These are phyloP conservation scores for Mucuna pruriens DNA, from an alignment of 306 rosid species.

Conservation along the genomic window DNA sequence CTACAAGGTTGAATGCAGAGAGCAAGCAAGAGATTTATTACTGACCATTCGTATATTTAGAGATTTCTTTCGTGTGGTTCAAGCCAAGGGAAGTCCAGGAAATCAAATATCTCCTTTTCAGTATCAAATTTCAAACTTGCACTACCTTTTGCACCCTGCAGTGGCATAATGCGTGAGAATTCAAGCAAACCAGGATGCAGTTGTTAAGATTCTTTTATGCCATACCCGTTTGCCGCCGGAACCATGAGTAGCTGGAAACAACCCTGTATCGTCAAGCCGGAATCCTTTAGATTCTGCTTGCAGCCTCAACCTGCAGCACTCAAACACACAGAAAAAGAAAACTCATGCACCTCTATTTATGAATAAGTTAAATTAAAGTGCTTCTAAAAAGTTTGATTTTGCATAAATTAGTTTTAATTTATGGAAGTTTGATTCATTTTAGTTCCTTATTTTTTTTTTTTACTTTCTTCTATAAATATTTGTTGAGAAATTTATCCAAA, in stretches of 20 bases:
- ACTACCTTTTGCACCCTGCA: constrained; percentile 74
- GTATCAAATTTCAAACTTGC: constrained; percentile 75
- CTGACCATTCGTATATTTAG: constrained; percentile 37
- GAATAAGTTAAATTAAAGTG: not conserved
- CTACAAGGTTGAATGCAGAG: constrained; percentile 1
- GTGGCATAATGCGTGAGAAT: not conserved
- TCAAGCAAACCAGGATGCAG: constrained; percentile 9
- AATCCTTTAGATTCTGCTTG: constrained; percentile 92
- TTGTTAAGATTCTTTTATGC: not conserved
- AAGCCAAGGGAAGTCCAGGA: constrained; percentile 87
- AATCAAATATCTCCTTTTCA: constrained; percentile 83
- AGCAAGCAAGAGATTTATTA: constrained; percentile 13
- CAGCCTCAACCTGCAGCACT: constrained; percentile 78
- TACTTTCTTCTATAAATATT: not conserved
- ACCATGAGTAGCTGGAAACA: constrained; percentile 74
- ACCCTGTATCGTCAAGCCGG: constrained; percentile 87
- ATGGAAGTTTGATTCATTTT: not conserved
- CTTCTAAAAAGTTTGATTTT: not conserved
- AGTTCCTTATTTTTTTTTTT: not conserved
- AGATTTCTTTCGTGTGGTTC: constrained; percentile 89
- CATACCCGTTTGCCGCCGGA: constrained; percentile 75
- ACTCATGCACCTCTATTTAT: not conserved
- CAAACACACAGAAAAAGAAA: constrained; percentile 3
- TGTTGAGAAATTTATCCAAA: not conserved
- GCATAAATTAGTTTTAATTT: not conserved